Base-by-base conservation (phyloP, 148 eudicot species). In the Cornus florida region DNA sequence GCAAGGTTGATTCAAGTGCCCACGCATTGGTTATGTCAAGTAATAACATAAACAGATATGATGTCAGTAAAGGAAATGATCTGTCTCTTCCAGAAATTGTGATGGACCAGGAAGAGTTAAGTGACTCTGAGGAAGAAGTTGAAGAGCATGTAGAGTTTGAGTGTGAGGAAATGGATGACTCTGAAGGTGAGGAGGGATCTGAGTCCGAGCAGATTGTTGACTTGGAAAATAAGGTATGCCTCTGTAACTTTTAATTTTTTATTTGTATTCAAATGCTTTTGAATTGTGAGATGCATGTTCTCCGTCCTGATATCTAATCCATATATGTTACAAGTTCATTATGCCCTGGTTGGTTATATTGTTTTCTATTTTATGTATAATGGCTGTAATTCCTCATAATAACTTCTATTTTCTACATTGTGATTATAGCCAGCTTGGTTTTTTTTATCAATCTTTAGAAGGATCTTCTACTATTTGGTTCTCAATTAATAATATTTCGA, bases 81-180 rank as follows among this genome's bases (percentile, higher is more conserved):
- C 88, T 86, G 76, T 87, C 93, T 46, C 84, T 87, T 73, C 86
- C 84, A 22, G 98, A 85, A 81, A 96, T 96, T 78, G 93, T 96
- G 81, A 96, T 96, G 99, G 99, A 96, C 66, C 97, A 93, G 78
- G 99, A 95, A 88, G 99, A 93, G 83, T 82, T 96, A 77, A 96
- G 99, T 79, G 99, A 96, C 86, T 96, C 99, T 69, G 99, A 96
- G 79, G 99, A 93, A 48, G 99, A 96, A 85, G 71, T 90, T 67
- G 88, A 83, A 76, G 97, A 96, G 86, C 76, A 87, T 80, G 99
- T 96, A 7, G 97, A 92, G 86, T 96, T 96, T 68, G 99, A 96
- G 87, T 84, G 94, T 75, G 99, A 96, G 86, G 99, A 96, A 86
- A 96, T 96, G 93, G 83, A 87, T 4, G 99, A 96, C 79, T 93